Evolutionary conservation across 179 eudicot species (phyloP).

Genomic region (Sideroxylon spinosum): DNA sequence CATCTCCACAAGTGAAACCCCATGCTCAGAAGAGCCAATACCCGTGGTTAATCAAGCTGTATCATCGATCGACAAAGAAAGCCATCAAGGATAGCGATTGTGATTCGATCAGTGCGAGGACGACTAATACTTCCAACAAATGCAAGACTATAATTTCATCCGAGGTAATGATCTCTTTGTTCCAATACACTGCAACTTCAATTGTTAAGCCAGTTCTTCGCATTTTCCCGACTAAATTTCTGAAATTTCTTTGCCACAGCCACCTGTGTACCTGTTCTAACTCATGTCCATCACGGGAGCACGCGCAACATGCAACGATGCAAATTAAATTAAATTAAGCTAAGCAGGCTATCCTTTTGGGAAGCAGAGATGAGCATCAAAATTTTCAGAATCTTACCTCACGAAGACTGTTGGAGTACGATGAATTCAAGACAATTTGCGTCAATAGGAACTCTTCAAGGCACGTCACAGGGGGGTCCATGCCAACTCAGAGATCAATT

Average conservation of each 20-base stretch:
- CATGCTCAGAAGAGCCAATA: slow-evolving; percentile 15
- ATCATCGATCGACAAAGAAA: slow-evolving; percentile 22
- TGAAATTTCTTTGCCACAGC: slow-evolving; percentile 19
- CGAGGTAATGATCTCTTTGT: slow-evolving; percentile 11
- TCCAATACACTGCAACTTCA: background rate
- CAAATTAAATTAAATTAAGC: no score
- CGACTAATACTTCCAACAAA: slow-evolving; percentile 8
- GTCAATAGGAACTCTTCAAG: no score
- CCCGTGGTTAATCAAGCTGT: slow-evolving; percentile 26
- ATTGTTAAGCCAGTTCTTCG: background rate
- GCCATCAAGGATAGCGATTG: slow-evolving; percentile 13
- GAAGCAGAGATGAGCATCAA: no score
- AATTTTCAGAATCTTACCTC: no score
- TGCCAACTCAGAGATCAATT: no score
- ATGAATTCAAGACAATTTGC: no score
- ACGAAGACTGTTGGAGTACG: no score
- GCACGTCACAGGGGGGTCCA: no score
- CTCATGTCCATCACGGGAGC: no score
- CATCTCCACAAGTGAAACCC: slow-evolving; percentile 16
- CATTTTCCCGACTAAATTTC: background rate
- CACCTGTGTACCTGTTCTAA: slow-evolving; percentile 23
- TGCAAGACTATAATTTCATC: slow-evolving; percentile 18
- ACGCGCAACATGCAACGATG: no score
- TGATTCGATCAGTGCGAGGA: slow-evolving; percentile 15
- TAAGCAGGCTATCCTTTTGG: no score